These are phyloP conservation scores for Leccinum imitatum DNA, from an alignment of 768 basidiomycete species.

Conservation along the genomic window DNA sequence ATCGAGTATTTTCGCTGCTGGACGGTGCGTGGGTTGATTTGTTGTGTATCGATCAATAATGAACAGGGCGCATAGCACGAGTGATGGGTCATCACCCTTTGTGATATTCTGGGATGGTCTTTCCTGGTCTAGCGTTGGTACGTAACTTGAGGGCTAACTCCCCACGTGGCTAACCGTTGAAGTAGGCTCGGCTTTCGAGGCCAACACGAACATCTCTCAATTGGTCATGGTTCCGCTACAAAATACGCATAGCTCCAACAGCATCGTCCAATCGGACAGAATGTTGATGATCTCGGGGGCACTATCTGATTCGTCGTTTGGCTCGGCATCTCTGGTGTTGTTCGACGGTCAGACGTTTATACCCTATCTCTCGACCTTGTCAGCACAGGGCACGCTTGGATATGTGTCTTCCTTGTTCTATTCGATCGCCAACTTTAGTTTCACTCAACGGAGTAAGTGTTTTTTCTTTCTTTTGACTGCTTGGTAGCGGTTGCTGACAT, in stretches of 20 bases:
- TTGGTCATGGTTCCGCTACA: constrained; percentile 89
- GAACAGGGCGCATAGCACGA: constrained; percentile 37
- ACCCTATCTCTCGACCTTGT: constrained; percentile 76
- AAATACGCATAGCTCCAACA: constrained; percentile 66
- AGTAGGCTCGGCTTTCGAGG: constrained; percentile 54
- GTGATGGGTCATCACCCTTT: constrained; percentile 66
- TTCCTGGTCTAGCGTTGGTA: constrained; percentile 70
- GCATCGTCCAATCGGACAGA: constrained; percentile 77
- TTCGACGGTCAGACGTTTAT: constrained; percentile 82
- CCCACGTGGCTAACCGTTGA: neutral
- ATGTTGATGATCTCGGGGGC: constrained; percentile 88
- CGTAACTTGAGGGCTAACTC: constrained; percentile 12
- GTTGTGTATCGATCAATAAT: neutral
- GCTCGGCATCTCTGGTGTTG: constrained; percentile 80
- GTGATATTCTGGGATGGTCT: constrained; percentile 83
- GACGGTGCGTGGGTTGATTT: constrained; percentile 54
- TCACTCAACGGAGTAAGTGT: constrained; percentile 63
- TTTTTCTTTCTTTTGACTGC: neutral
- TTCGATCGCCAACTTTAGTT: constrained; percentile 77
- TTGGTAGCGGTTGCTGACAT: constrained; percentile 1
- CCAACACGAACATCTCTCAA: constrained; percentile 70
- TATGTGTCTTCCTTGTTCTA: constrained; percentile 78
- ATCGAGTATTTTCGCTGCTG: constrained; percentile 88
- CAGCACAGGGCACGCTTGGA: constrained; percentile 66
- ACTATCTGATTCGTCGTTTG: constrained; percentile 65